Evolutionary conservation across 805 yeast genomes (phyloP).

Genomic region (Wickerhamiella brachini): DNA sequence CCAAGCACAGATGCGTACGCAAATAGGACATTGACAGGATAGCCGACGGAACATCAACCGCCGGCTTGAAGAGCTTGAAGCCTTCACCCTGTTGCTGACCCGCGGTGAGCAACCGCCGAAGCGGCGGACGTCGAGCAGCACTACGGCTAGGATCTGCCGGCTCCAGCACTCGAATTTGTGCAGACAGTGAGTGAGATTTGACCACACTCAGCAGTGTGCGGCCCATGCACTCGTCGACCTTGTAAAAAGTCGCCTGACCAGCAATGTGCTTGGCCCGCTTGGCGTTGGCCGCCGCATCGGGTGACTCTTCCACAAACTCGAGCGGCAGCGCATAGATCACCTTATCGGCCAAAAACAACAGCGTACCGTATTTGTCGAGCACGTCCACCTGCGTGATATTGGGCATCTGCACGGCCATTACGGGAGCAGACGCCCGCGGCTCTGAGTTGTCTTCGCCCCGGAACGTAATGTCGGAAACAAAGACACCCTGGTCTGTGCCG

Average conservation of each 20-base stretch:
- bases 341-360: slow-evolving; percentile 72
- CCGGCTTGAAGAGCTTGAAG: slow-evolving; percentile 50
- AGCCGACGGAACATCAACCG: slow-evolving; percentile 72
- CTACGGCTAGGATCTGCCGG: slow-evolving; percentile 42
- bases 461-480: slow-evolving; percentile 59
- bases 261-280: slow-evolving; percentile 62
- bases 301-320: slow-evolving; percentile 33
- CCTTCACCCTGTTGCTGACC: slow-evolving; percentile 35
- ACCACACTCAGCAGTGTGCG: slow-evolving; percentile 81
- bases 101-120: slow-evolving; percentile 26
- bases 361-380: slow-evolving; percentile 75
- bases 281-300: slow-evolving; percentile 32
- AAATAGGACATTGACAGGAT: slow-evolving; percentile 85
- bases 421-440: slow-evolving; percentile 33
- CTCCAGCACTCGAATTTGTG: slow-evolving; percentile 69
- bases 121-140: slow-evolving; percentile 26
- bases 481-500: slow-evolving; percentile 87
- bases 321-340: slow-evolving; percentile 64
- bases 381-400: slow-evolving; percentile 85
- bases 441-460: slow-evolving; percentile 33
- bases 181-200: slow-evolving; percentile 61
- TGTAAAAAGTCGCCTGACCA: slow-evolving; percentile 80
- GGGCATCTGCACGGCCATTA: slow-evolving; percentile 55
- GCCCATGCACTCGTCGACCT: slow-evolving; percentile 86
- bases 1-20: slow-evolving; percentile 80